Base-by-base conservation (phyloP, 805 yeast species). In the Ogataea methylovora region DNA sequence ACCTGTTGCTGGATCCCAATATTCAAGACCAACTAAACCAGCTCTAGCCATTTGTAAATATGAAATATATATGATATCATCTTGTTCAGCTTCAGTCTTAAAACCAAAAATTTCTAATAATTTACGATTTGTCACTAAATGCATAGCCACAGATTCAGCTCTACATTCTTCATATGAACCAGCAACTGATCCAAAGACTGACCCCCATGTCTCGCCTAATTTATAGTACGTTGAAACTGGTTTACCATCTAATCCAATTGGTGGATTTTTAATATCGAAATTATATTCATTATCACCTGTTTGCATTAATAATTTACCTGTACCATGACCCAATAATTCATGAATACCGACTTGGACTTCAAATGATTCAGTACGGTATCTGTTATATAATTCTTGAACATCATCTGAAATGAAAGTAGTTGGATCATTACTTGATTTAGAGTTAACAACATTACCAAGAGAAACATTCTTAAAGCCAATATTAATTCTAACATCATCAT, bases 271-370 rank as follows among this genome's bases (percentile, higher is more conserved):
- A 33, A 58, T 63, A 57, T 85, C 87, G 51, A 84, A 86, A 58
- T 86, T 86, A 68, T 69, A 86, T 17, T 63, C 56, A 9, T 82
- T 82, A 32, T 75, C 74, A 13, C 67, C 67, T 4, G 65, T 61
- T 49, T 79, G 76, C 46, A 67, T 56, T 45, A 86, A 63, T 38
- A 86, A 65, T 58, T 85, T 86, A 33, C 96, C 96, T 4, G 92
- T 75, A 27, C 95, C 96, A 52, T 86, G 96, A 12, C 96, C 95
- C 42, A 86, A 68, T 43, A 86, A 66, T 60, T 86, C 96, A 59
- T 86, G 96, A 48, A 86, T 81, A 36, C 95, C 96, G 33, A 86
- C 96, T 61, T 86, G 95, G 29, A 86, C 92, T 58, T 86, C 95
- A 55, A 86, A 86, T 0, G 95, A 81, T 31, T 82, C 88, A 30